Percentiles rank a stretch among this genome's conserved stretches.
Conservation (phyloP, 2,329 filamentous ascomycete genomes). For the Aspergillus uvarum region DNA sequence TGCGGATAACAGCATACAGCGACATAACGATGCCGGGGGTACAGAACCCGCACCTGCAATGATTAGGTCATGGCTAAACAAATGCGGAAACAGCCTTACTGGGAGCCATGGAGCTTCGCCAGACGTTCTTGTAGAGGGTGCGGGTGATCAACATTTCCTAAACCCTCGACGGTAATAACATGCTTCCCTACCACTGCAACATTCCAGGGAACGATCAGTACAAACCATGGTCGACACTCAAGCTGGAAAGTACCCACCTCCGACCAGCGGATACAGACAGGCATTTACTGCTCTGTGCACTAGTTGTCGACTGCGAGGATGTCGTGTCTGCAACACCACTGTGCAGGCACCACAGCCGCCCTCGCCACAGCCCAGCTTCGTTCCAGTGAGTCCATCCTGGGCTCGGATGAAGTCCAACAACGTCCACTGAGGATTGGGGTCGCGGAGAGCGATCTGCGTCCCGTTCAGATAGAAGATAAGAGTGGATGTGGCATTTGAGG, state of each 20-base stretch:
- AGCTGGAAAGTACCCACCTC: slow-evolving; percentile 34
- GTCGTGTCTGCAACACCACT: slow-evolving; percentile 56
- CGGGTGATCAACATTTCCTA: slow-evolving; percentile 74
- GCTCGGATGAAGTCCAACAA: slow-evolving; percentile 69
- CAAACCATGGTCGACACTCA: not conserved
- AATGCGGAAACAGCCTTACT: slow-evolving; percentile 36
- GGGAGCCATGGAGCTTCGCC: slow-evolving; percentile 80
- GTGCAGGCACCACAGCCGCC: slow-evolving; percentile 89
- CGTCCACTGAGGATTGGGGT: slow-evolving; percentile 80
- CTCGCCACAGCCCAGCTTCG: slow-evolving; percentile 71
- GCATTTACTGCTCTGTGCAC: slow-evolving; percentile 89
- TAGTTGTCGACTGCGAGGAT: slow-evolving; percentile 67
- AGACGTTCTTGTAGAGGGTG: slow-evolving; percentile 83
- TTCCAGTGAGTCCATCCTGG: slow-evolving; percentile 76
- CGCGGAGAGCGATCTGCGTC: slow-evolving; percentile 62
- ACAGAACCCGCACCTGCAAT: slow-evolving; percentile 68
- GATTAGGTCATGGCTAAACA: not conserved
- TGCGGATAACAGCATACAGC: slow-evolving; percentile 47
- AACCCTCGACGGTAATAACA: slow-evolving; percentile 88
- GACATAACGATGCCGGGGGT: slow-evolving; percentile 85
- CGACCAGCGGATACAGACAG: slow-evolving; percentile 81
- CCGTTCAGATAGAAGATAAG: slow-evolving; percentile 86
- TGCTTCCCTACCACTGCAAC: slow-evolving; percentile 77
- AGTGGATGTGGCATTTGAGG: slow-evolving; percentile 41
- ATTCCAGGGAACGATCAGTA: slow-evolving; percentile 2